Base-by-base conservation (phyloP, 2,329 filamentous ascomycete species). In the Aspergillus sp. region DNA sequence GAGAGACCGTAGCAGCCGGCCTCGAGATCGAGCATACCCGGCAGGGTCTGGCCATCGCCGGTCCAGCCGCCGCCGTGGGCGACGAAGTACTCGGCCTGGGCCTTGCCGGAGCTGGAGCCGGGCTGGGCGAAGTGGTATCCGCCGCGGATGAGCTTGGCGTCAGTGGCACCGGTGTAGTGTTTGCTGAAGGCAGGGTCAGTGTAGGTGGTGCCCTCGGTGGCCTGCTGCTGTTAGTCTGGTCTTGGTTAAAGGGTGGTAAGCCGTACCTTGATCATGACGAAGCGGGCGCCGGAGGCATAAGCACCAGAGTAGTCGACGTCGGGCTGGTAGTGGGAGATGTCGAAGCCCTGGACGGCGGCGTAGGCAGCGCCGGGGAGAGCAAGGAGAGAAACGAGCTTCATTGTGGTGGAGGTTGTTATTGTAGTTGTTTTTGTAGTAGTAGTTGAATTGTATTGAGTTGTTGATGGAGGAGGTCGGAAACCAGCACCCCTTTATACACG, bases 21-120 rank as follows among this genome's bases (percentile, higher is more conserved):
- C 70, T 84, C 82, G 20, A 84, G 73, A 62, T 83, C 82, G 4
- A 85, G 74, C 81, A 84, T 83, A 3, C 82, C 82, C 0, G 82
- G 83, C 0, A 85, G 75, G 2, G 82, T 85, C 61, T 77, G 78
- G 41, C 80, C 80, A 59, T 85, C 82, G 17, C 64, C 67, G 22
- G 73, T 74, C 82, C 82, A 85, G 56, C 80, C 80, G 41, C 82
- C 82, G 50, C 82, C 82, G 63, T 83, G 70, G 0, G 72, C 65
- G 48, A 82, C 59, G 71, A 85, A 85, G 70, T 72, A 83, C 13
- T 74, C 69, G 4, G 82, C 82, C 64, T 85, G 82, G 1, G 70
- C 67, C 4, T 77, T 69, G 11, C 78, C 81, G 13, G 76, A 73
- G 61, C 74, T 75, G n/a, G 65, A 64, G 49, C 70, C 73, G 0